These are phyloP conservation scores for Pleurostoma richardsiae DNA, from an alignment of 2,329 filamentous ascomycete species.

Conservation along the genomic window DNA sequence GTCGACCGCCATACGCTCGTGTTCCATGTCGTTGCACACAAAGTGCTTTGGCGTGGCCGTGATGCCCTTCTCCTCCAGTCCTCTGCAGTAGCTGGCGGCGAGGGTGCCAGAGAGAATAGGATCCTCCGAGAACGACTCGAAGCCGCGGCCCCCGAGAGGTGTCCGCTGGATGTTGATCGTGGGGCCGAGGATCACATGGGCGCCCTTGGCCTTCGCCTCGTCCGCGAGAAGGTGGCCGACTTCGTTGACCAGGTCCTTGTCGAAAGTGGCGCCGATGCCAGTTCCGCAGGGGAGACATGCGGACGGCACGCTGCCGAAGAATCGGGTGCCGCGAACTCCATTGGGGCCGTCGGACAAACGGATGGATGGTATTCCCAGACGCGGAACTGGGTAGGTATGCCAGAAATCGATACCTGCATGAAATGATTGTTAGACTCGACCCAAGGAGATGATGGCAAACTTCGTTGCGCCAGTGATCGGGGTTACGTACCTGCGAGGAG, in stretches of 20 bases:
- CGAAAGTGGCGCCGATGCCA: slow-evolving; percentile 56
- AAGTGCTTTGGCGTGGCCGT: slow-evolving; percentile 41
- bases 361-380: slow-evolving; percentile 2
- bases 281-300: slow-evolving; percentile 25
- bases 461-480: too few species aligned
- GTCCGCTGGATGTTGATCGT: slow-evolving; percentile 44
- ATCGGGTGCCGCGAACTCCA: slow-evolving; percentile 24
- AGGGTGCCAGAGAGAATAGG: slow-evolving; percentile 38
- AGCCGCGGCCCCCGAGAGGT: slow-evolving; percentile 41
- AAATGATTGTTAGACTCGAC: neutral
- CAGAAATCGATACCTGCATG: slow-evolving; percentile 1
- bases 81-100: slow-evolving; percentile 35
- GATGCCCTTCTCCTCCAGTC: slow-evolving; percentile 35
- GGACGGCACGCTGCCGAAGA: slow-evolving; percentile 19
- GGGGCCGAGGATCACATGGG: slow-evolving; percentile 67
- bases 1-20: slow-evolving; percentile 20
- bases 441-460: too few species aligned
- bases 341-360: slow-evolving; percentile 22
- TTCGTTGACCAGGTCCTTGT: slow-evolving; percentile 48
- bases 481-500: neutral
- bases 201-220: slow-evolving; percentile 52
- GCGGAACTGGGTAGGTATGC: slow-evolving; percentile 7
- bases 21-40: slow-evolving; percentile 35
- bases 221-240: slow-evolving; percentile 55
- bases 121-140: slow-evolving; percentile 42